phyloP scores from a whole-genome alignment of 352 stramenopile genomes.

The Phytophthora ramorum region DNA sequence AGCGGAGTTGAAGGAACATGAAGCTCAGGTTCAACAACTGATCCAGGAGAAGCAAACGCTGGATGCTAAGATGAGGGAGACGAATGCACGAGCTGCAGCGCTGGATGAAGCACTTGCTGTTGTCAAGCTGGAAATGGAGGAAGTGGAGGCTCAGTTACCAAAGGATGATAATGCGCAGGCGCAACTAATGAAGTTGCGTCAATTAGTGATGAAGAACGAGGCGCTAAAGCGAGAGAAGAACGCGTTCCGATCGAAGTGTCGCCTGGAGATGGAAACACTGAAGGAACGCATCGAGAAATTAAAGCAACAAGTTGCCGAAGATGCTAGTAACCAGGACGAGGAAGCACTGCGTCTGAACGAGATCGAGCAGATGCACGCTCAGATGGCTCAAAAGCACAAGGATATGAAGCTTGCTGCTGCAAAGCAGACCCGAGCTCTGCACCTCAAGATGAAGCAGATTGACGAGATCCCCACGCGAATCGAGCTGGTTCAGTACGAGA shows the following conservation, averaged over 20 bases:
- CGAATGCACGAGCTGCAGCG: conserved; percentile 26
- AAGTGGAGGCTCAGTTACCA: conserved; percentile 45
- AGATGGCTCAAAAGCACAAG: conserved; percentile 74
- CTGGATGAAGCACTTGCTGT: conserved; percentile 40
- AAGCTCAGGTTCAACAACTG: conserved; percentile 44
- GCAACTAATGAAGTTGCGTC: conserved; percentile 36
- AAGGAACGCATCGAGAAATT: conserved; percentile 51
- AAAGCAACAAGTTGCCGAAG: conserved; percentile 40
- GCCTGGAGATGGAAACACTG: conserved; percentile 46
- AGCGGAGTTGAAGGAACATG: conserved; percentile 41
- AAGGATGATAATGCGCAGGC: conserved; percentile 35
- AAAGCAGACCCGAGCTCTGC: conserved; percentile 63
- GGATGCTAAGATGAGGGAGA: conserved; percentile 38
- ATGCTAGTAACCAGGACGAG: conserved; percentile 49
- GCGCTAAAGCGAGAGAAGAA: conserved; percentile 59
- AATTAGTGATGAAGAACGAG: conserved; percentile 61
- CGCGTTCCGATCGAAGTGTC: conserved; percentile 53
- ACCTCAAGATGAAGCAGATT: conserved; percentile 70
- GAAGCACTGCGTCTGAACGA: conserved; percentile 53
- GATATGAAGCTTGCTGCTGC: conserved; percentile 68
- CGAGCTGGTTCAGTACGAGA: conserved; percentile 93
- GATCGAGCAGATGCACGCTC: conserved; percentile 73
- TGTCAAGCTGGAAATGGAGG: conserved; percentile 48
- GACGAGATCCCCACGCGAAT: conserved; percentile 87
- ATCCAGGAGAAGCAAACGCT: conserved; percentile 57